Evolutionary conservation across 139 green algal species (phyloP).

Genomic region (Chlamydomonas urium): DNA sequence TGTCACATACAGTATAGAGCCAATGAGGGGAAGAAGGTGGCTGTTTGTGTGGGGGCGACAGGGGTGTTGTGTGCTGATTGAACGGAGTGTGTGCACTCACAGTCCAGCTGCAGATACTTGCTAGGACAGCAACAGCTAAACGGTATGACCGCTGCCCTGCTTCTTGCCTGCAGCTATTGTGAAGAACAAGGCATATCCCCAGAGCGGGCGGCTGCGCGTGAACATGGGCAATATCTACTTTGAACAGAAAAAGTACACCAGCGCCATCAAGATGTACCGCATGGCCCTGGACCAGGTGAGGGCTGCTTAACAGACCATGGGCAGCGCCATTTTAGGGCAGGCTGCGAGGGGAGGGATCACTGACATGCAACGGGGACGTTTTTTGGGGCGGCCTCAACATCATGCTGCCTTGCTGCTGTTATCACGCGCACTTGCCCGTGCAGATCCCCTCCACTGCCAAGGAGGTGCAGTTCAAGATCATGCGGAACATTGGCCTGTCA

Average conservation of each 20-base stretch:
- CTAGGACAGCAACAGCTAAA: neutral
- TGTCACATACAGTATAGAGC: no score
- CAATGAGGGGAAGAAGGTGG: no score
- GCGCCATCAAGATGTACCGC: conserved; percentile 68
- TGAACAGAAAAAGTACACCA: conserved; percentile 51
- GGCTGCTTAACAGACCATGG: no score
- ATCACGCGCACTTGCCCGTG: no score
- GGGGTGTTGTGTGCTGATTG: no score
- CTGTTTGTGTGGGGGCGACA: no score
- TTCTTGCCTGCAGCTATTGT: conserved; percentile 52
- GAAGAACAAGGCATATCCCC: conserved; percentile 54
- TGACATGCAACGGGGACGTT: no score
- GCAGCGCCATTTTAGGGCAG: no score
- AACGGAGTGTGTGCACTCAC: no score
- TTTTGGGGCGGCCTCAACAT: neutral
- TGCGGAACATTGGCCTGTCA: conserved; percentile 78
- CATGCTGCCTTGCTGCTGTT: no score
- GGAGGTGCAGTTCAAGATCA: conserved; percentile 54
- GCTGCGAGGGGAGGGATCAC: no score
- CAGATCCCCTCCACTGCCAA: conserved; percentile 16
- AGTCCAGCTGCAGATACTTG: no score
- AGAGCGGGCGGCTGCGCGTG: conserved; percentile 61
- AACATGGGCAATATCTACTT: conserved; percentile 90
- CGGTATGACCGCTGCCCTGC: neutral
- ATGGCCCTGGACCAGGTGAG: conserved; percentile 81